Conservation (phyloP, 2,329 filamentous ascomycete genomes). For the Ceratocystis diversiconidia region DNA sequence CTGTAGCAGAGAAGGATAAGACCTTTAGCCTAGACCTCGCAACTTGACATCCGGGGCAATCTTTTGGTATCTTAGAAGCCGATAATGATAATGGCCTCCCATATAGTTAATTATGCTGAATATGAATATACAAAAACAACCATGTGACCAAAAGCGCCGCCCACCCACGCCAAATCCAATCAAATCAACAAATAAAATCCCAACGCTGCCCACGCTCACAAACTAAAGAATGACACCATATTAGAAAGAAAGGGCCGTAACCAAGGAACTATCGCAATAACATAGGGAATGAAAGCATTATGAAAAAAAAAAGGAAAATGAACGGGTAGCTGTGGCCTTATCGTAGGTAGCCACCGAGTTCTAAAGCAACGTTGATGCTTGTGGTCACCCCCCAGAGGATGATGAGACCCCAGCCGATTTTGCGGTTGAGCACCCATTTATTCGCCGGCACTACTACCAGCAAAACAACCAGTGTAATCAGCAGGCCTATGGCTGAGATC, state of each 20-base stretch:
- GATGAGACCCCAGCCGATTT: constrained; percentile 70
- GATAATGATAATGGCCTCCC: too few species aligned
- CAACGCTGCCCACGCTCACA: background rate
- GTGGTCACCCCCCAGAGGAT: constrained; percentile 71
- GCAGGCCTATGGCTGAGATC: constrained; percentile 68
- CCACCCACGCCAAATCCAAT: background rate
- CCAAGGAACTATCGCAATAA: background rate
- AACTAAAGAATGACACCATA: background rate
- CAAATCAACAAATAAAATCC: background rate
- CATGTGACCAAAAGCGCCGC: background rate
- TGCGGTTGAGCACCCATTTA: constrained; percentile 69
- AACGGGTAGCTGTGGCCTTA: constrained; percentile 26
- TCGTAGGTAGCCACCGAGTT: constrained; percentile 41
- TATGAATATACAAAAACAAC: background rate
- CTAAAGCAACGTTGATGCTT: constrained; percentile 64
- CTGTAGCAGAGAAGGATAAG: too few species aligned
- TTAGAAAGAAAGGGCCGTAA: background rate
- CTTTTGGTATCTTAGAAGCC: too few species aligned
- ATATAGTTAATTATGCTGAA: background rate
- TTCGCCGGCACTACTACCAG: constrained; percentile 73
- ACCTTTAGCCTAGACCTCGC: too few species aligned
- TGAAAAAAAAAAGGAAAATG: background rate
- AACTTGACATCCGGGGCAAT: too few species aligned
- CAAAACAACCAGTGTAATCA: constrained; percentile 65
- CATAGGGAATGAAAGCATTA: background rate